Percentiles rank a stretch among this genome's conserved stretches.
Conservation (phyloP, 148 eudicot species). For the Persicaria tinctoria region DNA sequence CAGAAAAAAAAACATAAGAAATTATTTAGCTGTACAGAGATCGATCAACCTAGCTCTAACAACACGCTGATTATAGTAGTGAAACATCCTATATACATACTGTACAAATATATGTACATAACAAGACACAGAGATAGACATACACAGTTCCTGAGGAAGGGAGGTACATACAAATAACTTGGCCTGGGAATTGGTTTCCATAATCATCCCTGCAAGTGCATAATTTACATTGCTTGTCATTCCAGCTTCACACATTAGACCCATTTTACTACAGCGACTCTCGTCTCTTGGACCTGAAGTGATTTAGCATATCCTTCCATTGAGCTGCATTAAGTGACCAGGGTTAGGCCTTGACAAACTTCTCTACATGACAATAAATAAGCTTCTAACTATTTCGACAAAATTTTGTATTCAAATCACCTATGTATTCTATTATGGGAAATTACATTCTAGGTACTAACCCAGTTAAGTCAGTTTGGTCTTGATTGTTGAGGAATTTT, state of each 20-base stretch:
- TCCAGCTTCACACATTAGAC: slow-evolving; percentile 10
- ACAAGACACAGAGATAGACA: not conserved
- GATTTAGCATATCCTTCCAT: slow-evolving; percentile 82
- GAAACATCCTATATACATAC: not conserved
- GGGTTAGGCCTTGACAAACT: not conserved
- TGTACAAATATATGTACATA: not conserved
- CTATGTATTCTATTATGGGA: not conserved
- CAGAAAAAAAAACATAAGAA: not conserved
- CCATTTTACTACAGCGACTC: slow-evolving; percentile 57
- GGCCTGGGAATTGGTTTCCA: not conserved
- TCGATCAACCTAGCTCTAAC: not conserved
- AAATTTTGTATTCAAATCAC: not conserved
- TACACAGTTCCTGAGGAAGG: not conserved
- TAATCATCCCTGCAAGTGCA: not conserved
- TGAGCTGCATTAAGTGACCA: slow-evolving; percentile 40
- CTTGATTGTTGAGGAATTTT: too few species aligned
- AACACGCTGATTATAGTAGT: not conserved
- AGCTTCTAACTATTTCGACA: not conserved
- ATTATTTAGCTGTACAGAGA: not conserved
- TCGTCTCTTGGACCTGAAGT: slow-evolving; percentile 52
- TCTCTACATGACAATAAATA: not conserved
- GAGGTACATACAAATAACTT: not conserved
- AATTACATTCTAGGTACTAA: not conserved
- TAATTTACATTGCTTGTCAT: too few species aligned
- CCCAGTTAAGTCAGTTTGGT: too few species aligned